Evolutionary conservation across 2,329 filamentous ascomycete species (phyloP).

Genomic region (Westerdykella aurantiaca): DNA sequence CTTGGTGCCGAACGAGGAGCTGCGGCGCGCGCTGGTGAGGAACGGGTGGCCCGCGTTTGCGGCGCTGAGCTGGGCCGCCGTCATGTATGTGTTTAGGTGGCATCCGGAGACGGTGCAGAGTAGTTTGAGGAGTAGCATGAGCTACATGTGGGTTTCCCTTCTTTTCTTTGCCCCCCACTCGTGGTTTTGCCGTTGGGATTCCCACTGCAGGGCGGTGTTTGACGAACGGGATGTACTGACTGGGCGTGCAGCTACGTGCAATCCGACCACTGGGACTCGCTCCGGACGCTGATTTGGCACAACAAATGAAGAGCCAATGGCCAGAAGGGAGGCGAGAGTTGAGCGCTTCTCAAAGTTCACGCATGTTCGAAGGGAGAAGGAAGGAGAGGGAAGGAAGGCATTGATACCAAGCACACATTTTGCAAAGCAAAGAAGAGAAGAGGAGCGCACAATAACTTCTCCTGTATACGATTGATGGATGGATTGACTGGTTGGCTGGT

Average conservation of each 20-base stretch:
- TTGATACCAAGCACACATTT: too few relatives aligned
- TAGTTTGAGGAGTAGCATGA: conserved; percentile 92
- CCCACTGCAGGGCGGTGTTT: background rate
- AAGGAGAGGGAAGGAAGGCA: background rate
- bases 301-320: conserved; percentile 52
- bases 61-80: conserved; percentile 79
- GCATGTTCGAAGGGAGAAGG: background rate
- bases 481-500: background rate
- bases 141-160: conserved; percentile 70
- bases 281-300: conserved; percentile 79
- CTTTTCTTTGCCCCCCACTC: background rate
- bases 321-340: background rate
- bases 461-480: conserved; percentile 1
- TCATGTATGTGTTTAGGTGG: conserved; percentile 94
- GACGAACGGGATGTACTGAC: conserved; percentile 10
- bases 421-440: background rate
- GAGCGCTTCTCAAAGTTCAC: background rate
- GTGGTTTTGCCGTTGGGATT: background rate
- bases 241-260: conserved; percentile 57
- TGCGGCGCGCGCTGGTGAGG: conserved; percentile 38
- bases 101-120: conserved; percentile 87
- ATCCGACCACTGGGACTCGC: conserved; percentile 81
- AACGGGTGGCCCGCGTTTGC: conserved; percentile 94
- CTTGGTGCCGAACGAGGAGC: conserved; percentile 31
- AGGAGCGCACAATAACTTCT: background rate